Percentiles rank a stretch among this genome's conserved stretches.
Conservation (phyloP, 2,329 filamentous ascomycete genomes). For the Raffaelea arxii region DNA sequence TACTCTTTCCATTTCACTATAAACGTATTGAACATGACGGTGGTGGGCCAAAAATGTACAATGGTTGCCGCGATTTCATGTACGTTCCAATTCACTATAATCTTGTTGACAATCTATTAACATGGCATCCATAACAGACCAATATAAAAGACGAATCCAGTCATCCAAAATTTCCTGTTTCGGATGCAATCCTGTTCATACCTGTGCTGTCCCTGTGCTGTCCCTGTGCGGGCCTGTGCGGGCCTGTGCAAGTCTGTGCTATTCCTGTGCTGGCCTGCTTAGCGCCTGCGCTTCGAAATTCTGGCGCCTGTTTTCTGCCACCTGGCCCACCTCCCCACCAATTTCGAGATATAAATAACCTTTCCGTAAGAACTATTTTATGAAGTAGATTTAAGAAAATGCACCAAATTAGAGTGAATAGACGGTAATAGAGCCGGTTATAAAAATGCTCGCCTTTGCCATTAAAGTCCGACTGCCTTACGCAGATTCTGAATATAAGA, state of each 20-base stretch:
- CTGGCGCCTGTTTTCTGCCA: background rate
- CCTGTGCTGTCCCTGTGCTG: background rate
- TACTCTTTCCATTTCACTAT: no score
- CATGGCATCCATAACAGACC: background rate
- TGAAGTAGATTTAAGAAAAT: background rate
- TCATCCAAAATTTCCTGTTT: constrained; percentile 1
- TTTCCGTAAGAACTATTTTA: background rate
- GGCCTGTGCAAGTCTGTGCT: no score
- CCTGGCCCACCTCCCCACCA: background rate
- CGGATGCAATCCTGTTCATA: constrained; percentile 1
- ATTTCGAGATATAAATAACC: background rate
- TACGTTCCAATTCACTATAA: no score
- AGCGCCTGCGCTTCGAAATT: background rate
- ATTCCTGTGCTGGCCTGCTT: background rate
- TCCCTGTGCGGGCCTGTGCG: background rate
- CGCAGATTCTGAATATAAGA: background rate
- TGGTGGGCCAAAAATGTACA: no score
- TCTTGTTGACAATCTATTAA: no score
- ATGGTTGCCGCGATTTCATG: no score
- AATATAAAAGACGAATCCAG: constrained; percentile 1
- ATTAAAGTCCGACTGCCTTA: background rate
- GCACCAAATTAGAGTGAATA: background rate
- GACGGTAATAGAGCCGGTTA: background rate
- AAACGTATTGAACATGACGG: no score
- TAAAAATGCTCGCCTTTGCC: background rate